These are phyloP conservation scores for Rhizoclosmatium globosum DNA, from an alignment of 192 early-diverging fungal species.

Conservation along the genomic window DNA sequence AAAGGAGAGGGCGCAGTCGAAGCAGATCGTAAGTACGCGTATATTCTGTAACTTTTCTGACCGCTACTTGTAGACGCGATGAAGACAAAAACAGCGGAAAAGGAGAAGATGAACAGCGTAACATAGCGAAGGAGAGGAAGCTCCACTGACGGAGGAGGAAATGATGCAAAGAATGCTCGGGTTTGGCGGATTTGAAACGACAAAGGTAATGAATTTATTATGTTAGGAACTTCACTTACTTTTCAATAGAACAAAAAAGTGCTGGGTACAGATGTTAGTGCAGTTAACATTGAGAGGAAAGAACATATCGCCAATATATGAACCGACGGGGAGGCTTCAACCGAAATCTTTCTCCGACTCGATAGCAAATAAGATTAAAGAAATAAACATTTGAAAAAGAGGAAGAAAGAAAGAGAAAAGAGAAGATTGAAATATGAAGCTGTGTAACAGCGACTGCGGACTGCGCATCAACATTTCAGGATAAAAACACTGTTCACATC, in stretches of 20 bases:
- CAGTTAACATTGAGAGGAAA: slow-evolving; percentile 84
- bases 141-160: slow-evolving; percentile 60
- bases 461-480: too few relatives aligned
- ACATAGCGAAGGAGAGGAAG: neutral
- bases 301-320: slow-evolving; percentile 94
- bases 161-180: slow-evolving; percentile 89
- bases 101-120: neutral
- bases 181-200: slow-evolving; percentile 86
- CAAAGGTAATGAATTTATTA: slow-evolving; percentile 65
- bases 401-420: too few relatives aligned
- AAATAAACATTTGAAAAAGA: too few relatives aligned
- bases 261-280: slow-evolving; percentile 73
- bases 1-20: neutral
- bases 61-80: neutral
- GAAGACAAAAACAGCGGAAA: neutral
- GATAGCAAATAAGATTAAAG: neutral
- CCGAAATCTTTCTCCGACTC: slow-evolving; percentile 48
- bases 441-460: too few relatives aligned
- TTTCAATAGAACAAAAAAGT: slow-evolving; percentile 74
- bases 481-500: too few relatives aligned
- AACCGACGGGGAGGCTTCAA: slow-evolving; percentile 93
- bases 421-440: too few relatives aligned
- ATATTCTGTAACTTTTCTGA: neutral
- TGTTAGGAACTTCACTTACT: slow-evolving; percentile 14
- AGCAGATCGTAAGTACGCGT: neutral